Percentiles rank a stretch among this genome's conserved stretches.
These are phyloP conservation scores for Eimeria zaria DNA, from an alignment of 169 alveolate genomes.

Conservation along the genomic window DNA sequence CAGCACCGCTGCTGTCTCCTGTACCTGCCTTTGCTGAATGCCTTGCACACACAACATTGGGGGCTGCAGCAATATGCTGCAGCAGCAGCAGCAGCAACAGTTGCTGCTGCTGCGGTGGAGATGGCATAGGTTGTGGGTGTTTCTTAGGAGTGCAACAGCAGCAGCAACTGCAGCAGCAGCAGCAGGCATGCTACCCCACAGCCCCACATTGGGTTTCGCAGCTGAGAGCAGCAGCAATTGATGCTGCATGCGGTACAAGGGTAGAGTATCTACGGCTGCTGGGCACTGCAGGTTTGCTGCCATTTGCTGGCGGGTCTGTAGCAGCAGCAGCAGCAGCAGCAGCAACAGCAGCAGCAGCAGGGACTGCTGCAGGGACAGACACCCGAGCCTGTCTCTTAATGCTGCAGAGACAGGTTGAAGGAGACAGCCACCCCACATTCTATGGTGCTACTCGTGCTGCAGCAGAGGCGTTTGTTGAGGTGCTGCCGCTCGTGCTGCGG, in stretches of 20 bases:
- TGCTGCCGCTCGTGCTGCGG: conserved; percentile 32
- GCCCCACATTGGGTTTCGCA: not conserved
- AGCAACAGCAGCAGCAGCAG: conserved; percentile 20
- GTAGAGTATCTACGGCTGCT: conserved; percentile 13
- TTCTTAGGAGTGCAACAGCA: not conserved
- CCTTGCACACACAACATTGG: conserved; percentile 12
- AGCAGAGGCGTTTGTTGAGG: conserved; percentile 32
- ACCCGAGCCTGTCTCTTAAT: no score
- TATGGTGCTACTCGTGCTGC: conserved; percentile 21
- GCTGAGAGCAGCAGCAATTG: conserved; percentile 20
- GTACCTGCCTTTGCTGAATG: conserved; percentile 46
- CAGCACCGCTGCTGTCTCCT: conserved; percentile 64
- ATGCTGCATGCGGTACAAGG: conserved; percentile 15
- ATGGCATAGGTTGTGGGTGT: not conserved
- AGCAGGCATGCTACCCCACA: not conserved
- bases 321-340: conserved; percentile 20
- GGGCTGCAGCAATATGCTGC: not conserved
- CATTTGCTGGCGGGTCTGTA: conserved; percentile 61
- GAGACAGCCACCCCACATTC: not conserved
- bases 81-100: not conserved
- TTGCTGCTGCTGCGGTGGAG: not conserved
- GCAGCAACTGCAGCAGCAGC: conserved; percentile 21
- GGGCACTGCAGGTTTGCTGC: conserved; percentile 32
- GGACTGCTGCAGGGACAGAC: conserved; percentile 14
- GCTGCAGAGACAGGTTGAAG: not conserved